phyloP scores from a whole-genome alignment of 345 rosid genomes.

The Punica granatum region DNA sequence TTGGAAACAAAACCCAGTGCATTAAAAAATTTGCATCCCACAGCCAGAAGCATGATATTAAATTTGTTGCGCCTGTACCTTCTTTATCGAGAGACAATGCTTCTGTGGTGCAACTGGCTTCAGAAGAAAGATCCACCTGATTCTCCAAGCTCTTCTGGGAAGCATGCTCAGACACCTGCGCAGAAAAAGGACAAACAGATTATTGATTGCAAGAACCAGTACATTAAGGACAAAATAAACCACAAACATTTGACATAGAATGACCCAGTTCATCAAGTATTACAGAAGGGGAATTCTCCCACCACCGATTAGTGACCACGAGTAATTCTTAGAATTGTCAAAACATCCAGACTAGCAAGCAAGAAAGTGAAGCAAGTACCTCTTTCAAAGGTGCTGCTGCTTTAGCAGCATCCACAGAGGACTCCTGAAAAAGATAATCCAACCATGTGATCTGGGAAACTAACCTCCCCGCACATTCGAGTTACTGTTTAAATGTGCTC shows the following conservation, averaged over 20 bases:
- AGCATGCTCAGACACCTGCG: constrained; percentile 15
- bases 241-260: neutral
- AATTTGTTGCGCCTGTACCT: constrained; percentile 22
- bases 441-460: neutral
- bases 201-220: neutral
- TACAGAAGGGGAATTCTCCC: too few relatives aligned
- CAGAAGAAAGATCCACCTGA: constrained; percentile 18
- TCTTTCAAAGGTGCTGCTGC: constrained; percentile 6
- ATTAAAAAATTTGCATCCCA: neutral
- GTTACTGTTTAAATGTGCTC: neutral
- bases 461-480: neutral
- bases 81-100: constrained; percentile 16
- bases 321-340: too few relatives aligned
- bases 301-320: too few relatives aligned
- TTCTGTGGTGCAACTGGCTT: constrained; percentile 10
- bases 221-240: neutral
- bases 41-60: neutral
- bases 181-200: neutral
- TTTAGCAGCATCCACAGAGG: constrained; percentile 8
- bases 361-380: constrained; percentile 10
- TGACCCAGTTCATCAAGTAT: too few relatives aligned
- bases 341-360: neutral
- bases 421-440: constrained; percentile 18
- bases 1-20: neutral
- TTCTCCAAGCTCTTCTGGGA: constrained; percentile 8